Percentiles rank a stretch among this genome's conserved stretches.
Conservation (phyloP, 306 rosid species). For the Bauhinia variegata region DNA sequence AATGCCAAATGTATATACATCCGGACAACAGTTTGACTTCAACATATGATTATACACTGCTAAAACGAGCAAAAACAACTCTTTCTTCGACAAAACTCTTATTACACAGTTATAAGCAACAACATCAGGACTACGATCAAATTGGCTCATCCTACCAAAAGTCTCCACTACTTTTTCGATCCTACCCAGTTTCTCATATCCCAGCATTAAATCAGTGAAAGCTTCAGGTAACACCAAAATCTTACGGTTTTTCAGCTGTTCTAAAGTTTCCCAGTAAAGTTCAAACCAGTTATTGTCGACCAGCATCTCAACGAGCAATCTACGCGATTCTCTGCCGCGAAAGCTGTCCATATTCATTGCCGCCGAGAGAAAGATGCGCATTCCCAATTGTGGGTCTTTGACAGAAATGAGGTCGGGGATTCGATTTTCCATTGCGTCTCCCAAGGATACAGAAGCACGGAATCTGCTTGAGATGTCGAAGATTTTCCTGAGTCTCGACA, state of each 20-base stretch:
- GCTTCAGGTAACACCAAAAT: slow-evolving; percentile 52
- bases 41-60: slow-evolving; percentile 67
- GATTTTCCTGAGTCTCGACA: too few relatives aligned
- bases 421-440: too few relatives aligned
- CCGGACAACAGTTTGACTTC: slow-evolving; percentile 52
- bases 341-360: too few relatives aligned
- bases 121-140: slow-evolving; percentile 55
- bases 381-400: too few relatives aligned
- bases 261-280: slow-evolving; percentile 60
- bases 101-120: slow-evolving; percentile 56
- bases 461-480: too few relatives aligned
- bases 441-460: too few relatives aligned
- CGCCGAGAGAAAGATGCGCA: too few relatives aligned
- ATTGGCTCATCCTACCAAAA: slow-evolving; percentile 56
- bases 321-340: not conserved
- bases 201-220: slow-evolving; percentile 46
- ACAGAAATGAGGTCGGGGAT: too few relatives aligned
- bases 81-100: slow-evolving; percentile 42
- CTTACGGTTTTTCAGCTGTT: slow-evolving; percentile 47
- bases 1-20: slow-evolving; percentile 47
- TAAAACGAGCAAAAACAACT: slow-evolving; percentile 53
- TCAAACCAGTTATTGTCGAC: slow-evolving; percentile 42
- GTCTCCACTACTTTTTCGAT: slow-evolving; percentile 58
- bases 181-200: slow-evolving; percentile 40
- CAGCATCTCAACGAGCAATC: slow-evolving; percentile 41